These are phyloP conservation scores for Arabis hirsuta DNA, from an alignment of 345 rosid species.

Conservation along the genomic window DNA sequence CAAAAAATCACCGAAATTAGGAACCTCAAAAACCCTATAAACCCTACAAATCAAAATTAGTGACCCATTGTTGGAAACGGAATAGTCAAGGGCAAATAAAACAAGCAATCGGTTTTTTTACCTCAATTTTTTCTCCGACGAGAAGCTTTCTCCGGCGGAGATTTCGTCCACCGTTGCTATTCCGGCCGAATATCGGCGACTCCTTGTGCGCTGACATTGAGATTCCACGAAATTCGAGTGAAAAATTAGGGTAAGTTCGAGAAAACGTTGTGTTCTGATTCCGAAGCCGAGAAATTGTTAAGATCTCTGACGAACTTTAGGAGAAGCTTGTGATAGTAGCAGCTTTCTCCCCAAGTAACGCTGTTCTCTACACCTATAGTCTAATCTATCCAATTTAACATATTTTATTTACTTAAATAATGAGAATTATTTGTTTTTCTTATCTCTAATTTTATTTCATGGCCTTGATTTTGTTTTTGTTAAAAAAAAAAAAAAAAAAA, in stretches of 20 bases:
- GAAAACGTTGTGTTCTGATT: neutral
- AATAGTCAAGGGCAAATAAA: neutral
- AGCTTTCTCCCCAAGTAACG: conserved; percentile 43
- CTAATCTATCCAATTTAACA: neutral
- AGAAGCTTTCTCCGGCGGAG: conserved; percentile 37
- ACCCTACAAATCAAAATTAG: conserved; percentile 16
- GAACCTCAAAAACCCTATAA: conserved; percentile 25
- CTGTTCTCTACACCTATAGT: neutral
- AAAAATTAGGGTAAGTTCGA: neutral
- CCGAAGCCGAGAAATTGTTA: neutral
- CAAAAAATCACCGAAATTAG: neutral
- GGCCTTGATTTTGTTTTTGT: neutral
- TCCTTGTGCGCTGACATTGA: conserved; percentile 30
- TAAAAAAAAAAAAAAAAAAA: no score
- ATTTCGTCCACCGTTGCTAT: conserved; percentile 15
- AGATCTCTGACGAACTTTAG: neutral
- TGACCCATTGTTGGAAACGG: neutral
- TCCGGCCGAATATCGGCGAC: conserved; percentile 34
- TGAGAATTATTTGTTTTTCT: neutral
- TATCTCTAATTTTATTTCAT: neutral
- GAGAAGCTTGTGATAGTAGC: conserved; percentile 18
- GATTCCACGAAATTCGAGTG: neutral
- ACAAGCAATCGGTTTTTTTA: neutral
- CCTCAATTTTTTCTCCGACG: conserved; percentile 45
- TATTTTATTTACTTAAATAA: neutral